Percentiles rank a stretch among this genome's conserved stretches.
phyloP scores from a whole-genome alignment of 163 green algal genomes.

The Scenedesmus sp. region DNA sequence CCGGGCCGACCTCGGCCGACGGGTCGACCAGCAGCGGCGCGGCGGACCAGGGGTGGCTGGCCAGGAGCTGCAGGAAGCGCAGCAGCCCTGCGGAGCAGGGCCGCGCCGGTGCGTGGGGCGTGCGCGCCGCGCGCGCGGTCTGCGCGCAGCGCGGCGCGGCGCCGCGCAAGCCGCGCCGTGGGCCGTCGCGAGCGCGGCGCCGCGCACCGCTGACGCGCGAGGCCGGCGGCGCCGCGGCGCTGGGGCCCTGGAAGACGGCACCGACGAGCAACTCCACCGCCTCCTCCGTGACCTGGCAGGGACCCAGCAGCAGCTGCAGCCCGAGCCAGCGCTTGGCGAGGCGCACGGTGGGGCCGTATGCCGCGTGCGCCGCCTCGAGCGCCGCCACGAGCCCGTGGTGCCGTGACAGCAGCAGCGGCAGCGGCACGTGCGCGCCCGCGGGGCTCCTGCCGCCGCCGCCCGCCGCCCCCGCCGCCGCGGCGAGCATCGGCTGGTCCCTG shows the following conservation, averaged over 20 bases:
- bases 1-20: constrained; percentile 49
- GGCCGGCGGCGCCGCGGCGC: constrained; percentile 27
- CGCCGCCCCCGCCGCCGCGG: neutral
- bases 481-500: constrained; percentile 29
- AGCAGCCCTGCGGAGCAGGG: constrained; percentile 75
- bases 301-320: constrained; percentile 68
- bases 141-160: neutral
- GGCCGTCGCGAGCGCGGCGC: too few relatives aligned
- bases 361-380: constrained; percentile 59
- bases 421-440: constrained; percentile 12
- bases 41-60: constrained; percentile 66
- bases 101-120: neutral
- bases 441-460: neutral
- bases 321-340: constrained; percentile 77
- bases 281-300: constrained; percentile 56
- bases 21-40: constrained; percentile 78
- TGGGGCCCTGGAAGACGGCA: constrained; percentile 55
- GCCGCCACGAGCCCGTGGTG: constrained; percentile 73
- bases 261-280: constrained; percentile 78
- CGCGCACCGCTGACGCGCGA: constrained; percentile 57
- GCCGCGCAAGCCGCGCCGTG: too few relatives aligned
- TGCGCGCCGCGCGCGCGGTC: too few relatives aligned
- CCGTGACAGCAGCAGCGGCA: constrained; percentile 41
- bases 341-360: constrained; percentile 62
- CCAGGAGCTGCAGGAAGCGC: constrained; percentile 77